phyloP scores from a whole-genome alignment of 1,284 basidiomycete genomes.

The Apiotrichum sp. region DNA sequence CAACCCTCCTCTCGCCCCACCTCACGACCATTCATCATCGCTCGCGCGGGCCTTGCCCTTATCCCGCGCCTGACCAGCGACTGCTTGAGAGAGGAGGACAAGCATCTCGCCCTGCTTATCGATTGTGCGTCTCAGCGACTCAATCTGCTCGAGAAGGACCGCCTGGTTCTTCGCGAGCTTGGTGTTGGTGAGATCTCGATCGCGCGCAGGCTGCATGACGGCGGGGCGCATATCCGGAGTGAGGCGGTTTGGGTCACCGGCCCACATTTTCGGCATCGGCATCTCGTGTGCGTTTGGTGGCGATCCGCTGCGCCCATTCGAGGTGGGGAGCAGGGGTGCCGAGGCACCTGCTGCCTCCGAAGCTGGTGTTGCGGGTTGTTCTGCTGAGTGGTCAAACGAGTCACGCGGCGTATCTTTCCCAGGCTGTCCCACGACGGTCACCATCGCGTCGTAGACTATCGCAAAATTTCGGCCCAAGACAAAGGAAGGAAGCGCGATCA shows the following conservation, averaged over 20 bases:
- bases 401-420: background rate
- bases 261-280: constrained; percentile 10
- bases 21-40: background rate
- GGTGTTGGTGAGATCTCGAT: constrained; percentile 40
- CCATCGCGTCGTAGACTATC: constrained; percentile 72
- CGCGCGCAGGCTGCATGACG: background rate
- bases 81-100: constrained; percentile 2
- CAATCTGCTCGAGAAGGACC: constrained; percentile 43
- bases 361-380: too few relatives aligned
- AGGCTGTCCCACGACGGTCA: constrained; percentile 1
- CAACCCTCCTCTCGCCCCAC: too few relatives aligned
- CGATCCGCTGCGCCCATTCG: background rate
- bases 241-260: constrained; percentile 9
- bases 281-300: background rate
- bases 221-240: background rate
- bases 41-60: constrained; percentile 1
- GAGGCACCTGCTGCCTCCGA: background rate
- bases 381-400: background rate
- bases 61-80: constrained; percentile 4
- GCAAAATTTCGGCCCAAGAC: constrained; percentile 84
- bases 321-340: background rate
- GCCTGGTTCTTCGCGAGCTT: constrained; percentile 48
- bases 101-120: constrained; percentile 39
- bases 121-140: constrained; percentile 34
- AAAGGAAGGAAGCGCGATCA: constrained; percentile 81